phyloP scores from a whole-genome alignment of 2,329 filamentous ascomycete species.

The Arthrobotrys sphaeroides region DNA sequence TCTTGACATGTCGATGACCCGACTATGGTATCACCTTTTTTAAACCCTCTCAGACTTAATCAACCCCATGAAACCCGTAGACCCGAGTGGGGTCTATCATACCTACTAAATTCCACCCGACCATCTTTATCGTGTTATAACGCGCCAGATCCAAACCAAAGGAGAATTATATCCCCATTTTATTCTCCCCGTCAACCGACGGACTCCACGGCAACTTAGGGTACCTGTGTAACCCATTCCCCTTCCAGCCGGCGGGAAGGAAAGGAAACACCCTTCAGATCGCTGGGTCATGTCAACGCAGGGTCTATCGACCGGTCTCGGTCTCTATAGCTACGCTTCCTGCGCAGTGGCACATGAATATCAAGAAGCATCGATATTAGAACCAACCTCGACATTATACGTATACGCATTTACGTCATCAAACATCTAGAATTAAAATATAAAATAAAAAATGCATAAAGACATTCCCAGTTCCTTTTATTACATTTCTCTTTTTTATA shows the following conservation, averaged over 20 bases:
- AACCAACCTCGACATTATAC: no score
- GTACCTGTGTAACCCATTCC: constrained; percentile 9
- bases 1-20: not conserved
- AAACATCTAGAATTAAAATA: not conserved
- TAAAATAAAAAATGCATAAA: not conserved
- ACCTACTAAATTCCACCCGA: no score
- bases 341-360: not conserved
- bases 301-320: not conserved
- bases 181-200: not conserved
- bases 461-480: constrained; percentile 1
- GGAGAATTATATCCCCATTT: no score
- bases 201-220: not conserved
- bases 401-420: not conserved
- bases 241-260: not conserved
- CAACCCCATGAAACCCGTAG: not conserved
- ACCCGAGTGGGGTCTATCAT: not conserved
- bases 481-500: constrained; percentile 26
- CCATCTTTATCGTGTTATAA: no score
- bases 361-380: no score
- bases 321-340: not conserved
- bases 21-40: not conserved
- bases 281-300: not conserved
- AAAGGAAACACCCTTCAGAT: not conserved
- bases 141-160: no score
- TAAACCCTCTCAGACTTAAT: not conserved